Conservation (phyloP, 306 rosid species). For the Adenanthera pavonina region DNA sequence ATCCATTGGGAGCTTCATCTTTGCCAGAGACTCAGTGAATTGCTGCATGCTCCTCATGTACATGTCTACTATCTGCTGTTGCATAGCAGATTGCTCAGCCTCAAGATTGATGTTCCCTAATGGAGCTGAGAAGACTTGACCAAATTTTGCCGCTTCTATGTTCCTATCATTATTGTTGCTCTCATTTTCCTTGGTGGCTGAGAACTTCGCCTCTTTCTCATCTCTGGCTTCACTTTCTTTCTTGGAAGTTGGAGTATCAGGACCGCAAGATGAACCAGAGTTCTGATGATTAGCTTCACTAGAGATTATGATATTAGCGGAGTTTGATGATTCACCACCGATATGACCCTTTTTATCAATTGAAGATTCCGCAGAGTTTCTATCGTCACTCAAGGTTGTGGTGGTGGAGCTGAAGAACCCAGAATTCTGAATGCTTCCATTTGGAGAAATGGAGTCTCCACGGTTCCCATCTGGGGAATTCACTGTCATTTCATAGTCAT, state of each 20-base stretch:
- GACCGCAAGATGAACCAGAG: conserved; percentile 44
- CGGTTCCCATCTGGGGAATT: conserved; percentile 55
- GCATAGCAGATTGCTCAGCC: conserved; percentile 83
- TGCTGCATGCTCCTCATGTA: conserved; percentile 92
- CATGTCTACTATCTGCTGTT: conserved; percentile 86
- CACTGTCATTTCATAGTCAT: conserved; percentile 69
- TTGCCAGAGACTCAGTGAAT: conserved; percentile 76
- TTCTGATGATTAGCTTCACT: conserved; percentile 45
- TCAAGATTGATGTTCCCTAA: conserved; percentile 68
- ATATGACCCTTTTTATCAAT: conserved; percentile 54
- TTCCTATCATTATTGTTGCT: conserved; percentile 38
- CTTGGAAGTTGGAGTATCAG: conserved; percentile 75
- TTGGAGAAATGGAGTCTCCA: conserved; percentile 60
- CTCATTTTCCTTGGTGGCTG: conserved; percentile 47
- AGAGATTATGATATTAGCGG: conserved; percentile 39
- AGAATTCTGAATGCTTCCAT: conserved; percentile 65
- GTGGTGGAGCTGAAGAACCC: conserved; percentile 71
- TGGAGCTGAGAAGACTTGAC: conserved; percentile 65
- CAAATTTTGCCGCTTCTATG: conserved; percentile 47
- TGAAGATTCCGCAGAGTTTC: conserved; percentile 63
- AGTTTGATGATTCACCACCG: conserved; percentile 42
- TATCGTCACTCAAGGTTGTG: conserved; percentile 72
- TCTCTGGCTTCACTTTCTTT: conserved; percentile 53
- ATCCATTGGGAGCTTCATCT: conserved; percentile 91
- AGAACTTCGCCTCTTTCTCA: conserved; percentile 48